phyloP scores from a whole-genome alignment of 2,329 filamentous ascomycete species.

The Fusarium sp. region DNA sequence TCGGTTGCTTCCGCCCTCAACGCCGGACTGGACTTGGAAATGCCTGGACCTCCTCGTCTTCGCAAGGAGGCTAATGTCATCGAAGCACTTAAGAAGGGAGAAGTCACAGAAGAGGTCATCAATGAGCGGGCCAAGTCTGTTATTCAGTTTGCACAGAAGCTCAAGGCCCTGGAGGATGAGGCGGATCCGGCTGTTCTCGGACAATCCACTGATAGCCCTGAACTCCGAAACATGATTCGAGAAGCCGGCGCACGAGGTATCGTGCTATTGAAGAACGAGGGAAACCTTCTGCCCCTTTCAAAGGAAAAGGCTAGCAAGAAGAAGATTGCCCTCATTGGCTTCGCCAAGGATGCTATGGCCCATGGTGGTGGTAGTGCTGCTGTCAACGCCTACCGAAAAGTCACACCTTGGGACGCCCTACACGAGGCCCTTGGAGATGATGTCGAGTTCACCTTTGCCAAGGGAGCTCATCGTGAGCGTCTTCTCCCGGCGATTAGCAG shows the following conservation, averaged over 20 bases:
- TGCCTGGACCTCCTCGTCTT: slow-evolving; percentile 50
- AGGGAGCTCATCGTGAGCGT: slow-evolving; percentile 39
- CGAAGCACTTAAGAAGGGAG: slow-evolving; percentile 38
- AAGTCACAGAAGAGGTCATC: slow-evolving; percentile 39
- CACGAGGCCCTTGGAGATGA: slow-evolving; percentile 34
- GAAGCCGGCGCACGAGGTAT: slow-evolving; percentile 60
- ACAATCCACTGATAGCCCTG: slow-evolving; percentile 34
- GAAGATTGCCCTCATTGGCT: slow-evolving; percentile 48
- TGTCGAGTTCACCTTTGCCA: slow-evolving; percentile 40
- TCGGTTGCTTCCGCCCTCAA: slow-evolving; percentile 50
- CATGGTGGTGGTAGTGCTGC: slow-evolving; percentile 49
- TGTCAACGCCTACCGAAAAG: slow-evolving; percentile 48
- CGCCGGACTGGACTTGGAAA: slow-evolving; percentile 49
- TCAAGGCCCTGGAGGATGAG: slow-evolving; percentile 36
- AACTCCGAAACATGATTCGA: slow-evolving; percentile 41
- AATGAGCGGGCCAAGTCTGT: slow-evolving; percentile 46
- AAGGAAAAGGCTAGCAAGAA: slow-evolving; percentile 37
- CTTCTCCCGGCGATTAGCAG: slow-evolving; percentile 30
- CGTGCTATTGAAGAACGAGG: slow-evolving; percentile 73
- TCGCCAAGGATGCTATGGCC: slow-evolving; percentile 46
- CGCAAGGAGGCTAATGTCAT: slow-evolving; percentile 40
- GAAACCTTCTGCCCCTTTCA: slow-evolving; percentile 63
- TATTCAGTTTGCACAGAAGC: slow-evolving; percentile 45
- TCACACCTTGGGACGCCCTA: slow-evolving; percentile 48
- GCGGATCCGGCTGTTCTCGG: slow-evolving; percentile 1